Conservation (phyloP, 441 rosid species). For the Pelargonium citronellum region DNA sequence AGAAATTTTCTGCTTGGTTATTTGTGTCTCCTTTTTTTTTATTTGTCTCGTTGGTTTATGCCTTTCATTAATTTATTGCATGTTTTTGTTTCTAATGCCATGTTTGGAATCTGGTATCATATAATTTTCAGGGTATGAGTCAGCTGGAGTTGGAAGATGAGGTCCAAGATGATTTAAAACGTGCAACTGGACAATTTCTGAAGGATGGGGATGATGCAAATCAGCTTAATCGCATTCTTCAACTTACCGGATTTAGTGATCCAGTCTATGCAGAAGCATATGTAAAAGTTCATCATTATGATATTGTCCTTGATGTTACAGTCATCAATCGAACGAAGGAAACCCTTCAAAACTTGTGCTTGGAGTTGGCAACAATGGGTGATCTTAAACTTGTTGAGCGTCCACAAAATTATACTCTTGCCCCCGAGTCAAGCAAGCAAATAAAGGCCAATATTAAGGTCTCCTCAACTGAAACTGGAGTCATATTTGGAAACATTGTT, state of each 20-base stretch:
- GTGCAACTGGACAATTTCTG: constrained; percentile 89
- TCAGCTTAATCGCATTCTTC: constrained; percentile 83
- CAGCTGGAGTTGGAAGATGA: constrained; percentile 93
- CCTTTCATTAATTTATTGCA: no score
- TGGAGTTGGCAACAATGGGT: constrained; percentile 91
- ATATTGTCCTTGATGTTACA: constrained; percentile 81
- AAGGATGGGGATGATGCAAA: constrained; percentile 84
- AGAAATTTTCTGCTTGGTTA: no score
- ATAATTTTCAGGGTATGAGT: constrained; percentile 68
- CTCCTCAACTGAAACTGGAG: constrained; percentile 95
- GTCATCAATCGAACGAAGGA: constrained; percentile 85
- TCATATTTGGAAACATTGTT: constrained; percentile 87
- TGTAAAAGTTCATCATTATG: constrained; percentile 87
- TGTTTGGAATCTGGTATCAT: background rate
- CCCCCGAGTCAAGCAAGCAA: constrained; percentile 85
- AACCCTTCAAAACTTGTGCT: constrained; percentile 84
- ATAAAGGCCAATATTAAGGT: constrained; percentile 94
- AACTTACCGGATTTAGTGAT: constrained; percentile 89
- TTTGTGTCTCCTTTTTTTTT: no score
- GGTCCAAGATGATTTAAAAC: constrained; percentile 89
- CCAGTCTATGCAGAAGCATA: constrained; percentile 94
- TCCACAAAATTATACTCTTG: constrained; percentile 89
- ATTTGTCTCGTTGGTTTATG: no score
- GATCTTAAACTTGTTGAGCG: constrained; percentile 90
- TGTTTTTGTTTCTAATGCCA: background rate